Conservation (phyloP, 352 stramenopile genomes). For the Globisporangium alternatum region DNA sequence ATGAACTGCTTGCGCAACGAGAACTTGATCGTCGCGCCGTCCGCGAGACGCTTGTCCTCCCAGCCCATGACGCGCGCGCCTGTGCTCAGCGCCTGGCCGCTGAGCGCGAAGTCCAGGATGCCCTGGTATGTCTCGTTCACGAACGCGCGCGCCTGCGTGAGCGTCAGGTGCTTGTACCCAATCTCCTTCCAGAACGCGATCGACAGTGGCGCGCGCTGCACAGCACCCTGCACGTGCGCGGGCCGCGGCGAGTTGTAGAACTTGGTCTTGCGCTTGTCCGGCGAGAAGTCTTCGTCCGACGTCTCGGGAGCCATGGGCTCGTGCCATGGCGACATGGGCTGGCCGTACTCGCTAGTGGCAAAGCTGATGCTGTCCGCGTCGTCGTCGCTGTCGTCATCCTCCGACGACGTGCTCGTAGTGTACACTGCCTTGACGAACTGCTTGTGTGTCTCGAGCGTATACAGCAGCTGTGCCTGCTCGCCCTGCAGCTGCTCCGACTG, state of each 20-base stretch:
- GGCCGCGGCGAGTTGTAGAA: slow-evolving; percentile 36
- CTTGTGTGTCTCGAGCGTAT: slow-evolving; percentile 38
- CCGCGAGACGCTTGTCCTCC: slow-evolving; percentile 59
- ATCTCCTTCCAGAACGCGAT: slow-evolving; percentile 9
- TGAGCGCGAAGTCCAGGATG: slow-evolving; percentile 55
- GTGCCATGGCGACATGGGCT: slow-evolving; percentile 20
- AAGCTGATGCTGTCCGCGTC: slow-evolving; percentile 4
- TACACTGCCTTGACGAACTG: slow-evolving; percentile 38
- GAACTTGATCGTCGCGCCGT: slow-evolving; percentile 56
- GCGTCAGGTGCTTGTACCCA: slow-evolving; percentile 20
- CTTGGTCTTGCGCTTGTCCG: slow-evolving; percentile 20
- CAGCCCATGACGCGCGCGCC: slow-evolving; percentile 58
- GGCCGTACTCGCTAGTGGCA: slow-evolving; percentile 10
- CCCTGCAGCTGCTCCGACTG: slow-evolving; percentile 42
- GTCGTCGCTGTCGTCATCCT: slow-evolving; percentile 16
- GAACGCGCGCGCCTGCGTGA: slow-evolving; percentile 17
- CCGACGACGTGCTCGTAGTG: slow-evolving; percentile 19
- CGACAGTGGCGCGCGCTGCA: not conserved
- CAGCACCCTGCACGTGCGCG: slow-evolving; percentile 20
- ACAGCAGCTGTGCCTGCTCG: slow-evolving; percentile 39
- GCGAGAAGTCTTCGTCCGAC: slow-evolving; percentile 42
- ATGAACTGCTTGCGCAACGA: slow-evolving; percentile 60
- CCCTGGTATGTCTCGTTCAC: slow-evolving; percentile 44
- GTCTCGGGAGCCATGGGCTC: slow-evolving; percentile 15
- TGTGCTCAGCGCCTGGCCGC: slow-evolving; percentile 40